Percentiles rank a stretch among this genome's conserved stretches.
Evolutionary conservation across 345 rosid species (phyloP).

Genomic region (Camelina neglecta): DNA sequence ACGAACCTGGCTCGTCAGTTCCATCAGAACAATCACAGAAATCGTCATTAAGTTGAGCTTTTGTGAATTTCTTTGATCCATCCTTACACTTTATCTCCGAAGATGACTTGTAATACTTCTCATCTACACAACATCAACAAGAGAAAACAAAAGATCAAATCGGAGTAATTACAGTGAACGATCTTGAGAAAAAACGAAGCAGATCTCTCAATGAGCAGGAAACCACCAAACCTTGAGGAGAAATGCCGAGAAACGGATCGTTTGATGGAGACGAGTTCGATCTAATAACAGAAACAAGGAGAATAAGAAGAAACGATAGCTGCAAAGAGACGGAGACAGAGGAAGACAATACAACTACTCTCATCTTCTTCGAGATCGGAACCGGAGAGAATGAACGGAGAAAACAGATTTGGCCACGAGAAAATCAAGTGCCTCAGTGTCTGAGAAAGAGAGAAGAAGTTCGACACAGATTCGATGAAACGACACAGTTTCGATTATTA

Average conservation of each 20-base stretch:
- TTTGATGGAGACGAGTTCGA: constrained; percentile 54
- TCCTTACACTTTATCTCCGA: constrained; percentile 78
- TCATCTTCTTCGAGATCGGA: constrained; percentile 55
- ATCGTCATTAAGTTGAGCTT: constrained; percentile 85
- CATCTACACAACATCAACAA: constrained; percentile 54
- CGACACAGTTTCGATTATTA: neutral
- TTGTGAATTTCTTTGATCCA: constrained; percentile 78
- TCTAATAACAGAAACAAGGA: constrained; percentile 46
- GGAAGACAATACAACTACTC: constrained; percentile 30
- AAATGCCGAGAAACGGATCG: constrained; percentile 74
- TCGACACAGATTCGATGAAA: neutral
- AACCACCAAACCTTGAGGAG: constrained; percentile 72
- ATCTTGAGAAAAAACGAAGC: constrained; percentile 4
- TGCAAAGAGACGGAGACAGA: constrained; percentile 38
- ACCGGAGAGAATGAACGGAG: constrained; percentile 35
- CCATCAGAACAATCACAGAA: constrained; percentile 95
- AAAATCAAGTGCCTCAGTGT: constrained; percentile 23
- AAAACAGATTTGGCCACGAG: constrained; percentile 32
- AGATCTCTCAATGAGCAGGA: constrained; percentile 30
- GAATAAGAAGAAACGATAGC: constrained; percentile 31
- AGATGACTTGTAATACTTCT: constrained; percentile 66
- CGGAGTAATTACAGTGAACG: neutral
- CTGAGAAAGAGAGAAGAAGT: neutral
- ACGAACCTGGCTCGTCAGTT: constrained; percentile 89
- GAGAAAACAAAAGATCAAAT: neutral